A percentile compares a stretch with the other conserved stretches of the same genome.
These are phyloP conservation scores for Zalaria obscura DNA, from an alignment of 2,329 filamentous ascomycete genomes.

Conservation along the genomic window DNA sequence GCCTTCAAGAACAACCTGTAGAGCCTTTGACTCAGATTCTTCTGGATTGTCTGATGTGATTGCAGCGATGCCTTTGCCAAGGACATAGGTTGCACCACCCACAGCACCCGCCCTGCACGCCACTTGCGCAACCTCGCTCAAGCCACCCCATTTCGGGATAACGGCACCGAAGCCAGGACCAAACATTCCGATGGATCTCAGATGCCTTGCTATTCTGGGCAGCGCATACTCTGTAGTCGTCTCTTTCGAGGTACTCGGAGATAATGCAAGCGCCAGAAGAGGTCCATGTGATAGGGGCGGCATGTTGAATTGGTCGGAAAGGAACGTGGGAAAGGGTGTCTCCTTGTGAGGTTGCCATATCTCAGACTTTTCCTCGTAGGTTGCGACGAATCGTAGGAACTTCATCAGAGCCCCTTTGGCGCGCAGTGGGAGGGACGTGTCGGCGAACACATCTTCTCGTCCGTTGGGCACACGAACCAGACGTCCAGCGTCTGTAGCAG, in stretches of 20 bases:
- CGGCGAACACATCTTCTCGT: constrained; percentile 80
- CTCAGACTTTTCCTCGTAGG: constrained; percentile 48
- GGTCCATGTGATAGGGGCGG: constrained; percentile 53
- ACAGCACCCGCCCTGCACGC: constrained; percentile 83
- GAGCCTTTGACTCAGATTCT: not conserved
- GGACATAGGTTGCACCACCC: constrained; percentile 79
- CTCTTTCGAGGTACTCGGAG: constrained; percentile 39
- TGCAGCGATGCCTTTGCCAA: constrained; percentile 51
- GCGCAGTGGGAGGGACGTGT: constrained; percentile 58
- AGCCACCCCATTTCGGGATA: constrained; percentile 83
- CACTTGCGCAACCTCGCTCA: constrained; percentile 80
- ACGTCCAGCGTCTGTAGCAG: constrained; percentile 5
- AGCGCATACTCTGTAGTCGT: constrained; percentile 57
- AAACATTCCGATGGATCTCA: constrained; percentile 76
- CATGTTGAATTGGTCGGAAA: constrained; percentile 37
- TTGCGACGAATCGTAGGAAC: constrained; percentile 74
- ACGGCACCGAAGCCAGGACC: constrained; percentile 82
- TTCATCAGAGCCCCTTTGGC: constrained; percentile 85
- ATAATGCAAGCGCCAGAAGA: constrained; percentile 59
- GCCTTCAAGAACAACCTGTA: constrained; percentile 11
- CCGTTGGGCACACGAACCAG: constrained; percentile 71
- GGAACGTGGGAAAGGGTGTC: constrained; percentile 43
- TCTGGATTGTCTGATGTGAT: not conserved
- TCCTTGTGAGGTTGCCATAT: constrained; percentile 45
- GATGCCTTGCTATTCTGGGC: constrained; percentile 59